Conservation (phyloP, 495 filamentous ascomycete species). For the Talaromyces wortmannii region DNA sequence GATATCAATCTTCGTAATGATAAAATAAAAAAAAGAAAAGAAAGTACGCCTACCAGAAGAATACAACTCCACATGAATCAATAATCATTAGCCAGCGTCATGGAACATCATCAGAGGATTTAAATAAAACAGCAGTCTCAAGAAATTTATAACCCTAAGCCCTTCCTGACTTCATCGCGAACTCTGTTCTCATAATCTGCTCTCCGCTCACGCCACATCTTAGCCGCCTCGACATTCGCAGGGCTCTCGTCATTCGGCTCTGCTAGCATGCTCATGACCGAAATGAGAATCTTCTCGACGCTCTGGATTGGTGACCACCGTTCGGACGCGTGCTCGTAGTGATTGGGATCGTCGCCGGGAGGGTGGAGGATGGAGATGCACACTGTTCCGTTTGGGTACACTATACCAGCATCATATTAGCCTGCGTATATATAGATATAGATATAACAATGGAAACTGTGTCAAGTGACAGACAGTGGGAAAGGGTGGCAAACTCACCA, state of each 20-base stretch:
- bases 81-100: neutral
- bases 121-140: neutral
- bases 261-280: constrained; percentile 97
- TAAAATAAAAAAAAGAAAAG: constrained; percentile 9
- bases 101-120: neutral
- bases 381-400: constrained; percentile 85
- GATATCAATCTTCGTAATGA: neutral
- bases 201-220: constrained; percentile 93
- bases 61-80: neutral
- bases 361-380: constrained; percentile 98
- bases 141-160: constrained; percentile 42
- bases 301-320: constrained; percentile 95
- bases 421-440: neutral
- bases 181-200: constrained; percentile 82
- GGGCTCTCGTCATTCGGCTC: constrained; percentile 99
- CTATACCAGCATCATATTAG: constrained; percentile 32
- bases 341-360: constrained; percentile 96
- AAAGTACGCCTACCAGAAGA: neutral
- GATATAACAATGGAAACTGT: neutral
- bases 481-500: constrained; percentile 43
- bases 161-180: constrained; percentile 67
- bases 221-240: constrained; percentile 94
- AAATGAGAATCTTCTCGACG: constrained; percentile 96
- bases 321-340: constrained; percentile 95
- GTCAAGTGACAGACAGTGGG: neutral